These are phyloP conservation scores for Suillus luteus DNA, from an alignment of 768 basidiomycete species.

Conservation along the genomic window DNA sequence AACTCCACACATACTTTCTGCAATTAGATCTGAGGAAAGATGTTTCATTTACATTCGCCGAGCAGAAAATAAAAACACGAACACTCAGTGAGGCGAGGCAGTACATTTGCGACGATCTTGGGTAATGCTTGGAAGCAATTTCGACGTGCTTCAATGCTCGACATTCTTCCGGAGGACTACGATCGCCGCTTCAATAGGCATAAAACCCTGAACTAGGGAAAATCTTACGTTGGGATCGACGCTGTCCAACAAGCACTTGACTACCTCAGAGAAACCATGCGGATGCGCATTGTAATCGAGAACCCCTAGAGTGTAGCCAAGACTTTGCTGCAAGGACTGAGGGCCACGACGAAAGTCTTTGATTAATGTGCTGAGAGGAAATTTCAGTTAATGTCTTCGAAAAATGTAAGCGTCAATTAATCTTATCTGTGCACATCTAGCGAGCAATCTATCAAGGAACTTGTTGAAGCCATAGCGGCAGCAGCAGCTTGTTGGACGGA, in stretches of 20 bases:
- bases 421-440: constrained; percentile 74
- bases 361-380: constrained; percentile 55
- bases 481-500: constrained; percentile 80
- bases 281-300: constrained; percentile 63
- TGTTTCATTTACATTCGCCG: constrained; percentile 14
- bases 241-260: constrained; percentile 60
- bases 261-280: constrained; percentile 53
- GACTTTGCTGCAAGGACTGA: constrained; percentile 66
- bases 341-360: constrained; percentile 55
- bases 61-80: constrained; percentile 29
- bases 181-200: constrained; percentile 22
- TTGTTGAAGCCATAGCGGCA: constrained; percentile 65
- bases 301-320: constrained; percentile 68
- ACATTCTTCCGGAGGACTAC: constrained; percentile 37
- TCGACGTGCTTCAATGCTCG: constrained; percentile 59
- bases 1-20: constrained; percentile 47
- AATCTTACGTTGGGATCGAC: constrained; percentile 55
- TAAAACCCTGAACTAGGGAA: constrained; percentile 19
- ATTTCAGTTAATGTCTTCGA: constrained; percentile 20
- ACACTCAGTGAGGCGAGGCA: constrained; percentile 48
- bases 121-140: constrained; percentile 52
- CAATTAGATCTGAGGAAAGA: constrained; percentile 46
- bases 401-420: constrained; percentile 17
- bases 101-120: constrained; percentile 48
- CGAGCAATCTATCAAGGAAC: constrained; percentile 67